Conservation (phyloP, 164 flowering plant species). For the Macadamia integrifolia region DNA sequence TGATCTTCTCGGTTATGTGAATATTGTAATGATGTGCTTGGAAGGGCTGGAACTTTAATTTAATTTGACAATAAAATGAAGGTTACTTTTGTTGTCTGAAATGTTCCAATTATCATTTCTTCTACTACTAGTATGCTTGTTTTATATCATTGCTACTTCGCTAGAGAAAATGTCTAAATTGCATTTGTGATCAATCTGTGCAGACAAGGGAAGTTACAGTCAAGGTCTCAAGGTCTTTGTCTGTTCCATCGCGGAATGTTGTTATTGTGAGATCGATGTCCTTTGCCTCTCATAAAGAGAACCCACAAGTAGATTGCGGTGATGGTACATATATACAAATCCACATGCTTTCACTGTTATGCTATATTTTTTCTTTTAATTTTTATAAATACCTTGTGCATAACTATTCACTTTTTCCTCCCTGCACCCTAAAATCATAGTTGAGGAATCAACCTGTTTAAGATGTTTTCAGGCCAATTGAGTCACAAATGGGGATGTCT, state of each 20-base stretch:
- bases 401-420: no score
- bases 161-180: not conserved
- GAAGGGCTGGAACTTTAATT: not conserved
- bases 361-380: not conserved
- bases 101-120: not conserved
- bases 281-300: slow-evolving; percentile 35
- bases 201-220: slow-evolving; percentile 41
- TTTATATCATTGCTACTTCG: not conserved
- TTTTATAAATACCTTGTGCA: no score
- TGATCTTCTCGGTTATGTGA: slow-evolving; percentile 1
- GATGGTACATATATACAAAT: slow-evolving; percentile 38
- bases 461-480: no score
- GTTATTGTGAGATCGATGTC: slow-evolving; percentile 75
- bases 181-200: slow-evolving; percentile 14
- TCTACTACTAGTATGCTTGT: not conserved
- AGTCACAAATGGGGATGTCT: no score
- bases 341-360: not conserved
- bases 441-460: no score
- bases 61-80: not conserved
- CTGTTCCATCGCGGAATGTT: slow-evolving; percentile 59
- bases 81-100: no score
- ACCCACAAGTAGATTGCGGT: slow-evolving; percentile 22
- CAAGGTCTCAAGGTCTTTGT: slow-evolving; percentile 65
- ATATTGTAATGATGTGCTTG: not conserved
- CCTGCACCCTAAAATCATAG: no score